A percentile compares a stretch with the other conserved stretches of the same genome.
Evolutionary conservation across 345 rosid species (phyloP).

Genomic region (Lepidium aucheri): DNA sequence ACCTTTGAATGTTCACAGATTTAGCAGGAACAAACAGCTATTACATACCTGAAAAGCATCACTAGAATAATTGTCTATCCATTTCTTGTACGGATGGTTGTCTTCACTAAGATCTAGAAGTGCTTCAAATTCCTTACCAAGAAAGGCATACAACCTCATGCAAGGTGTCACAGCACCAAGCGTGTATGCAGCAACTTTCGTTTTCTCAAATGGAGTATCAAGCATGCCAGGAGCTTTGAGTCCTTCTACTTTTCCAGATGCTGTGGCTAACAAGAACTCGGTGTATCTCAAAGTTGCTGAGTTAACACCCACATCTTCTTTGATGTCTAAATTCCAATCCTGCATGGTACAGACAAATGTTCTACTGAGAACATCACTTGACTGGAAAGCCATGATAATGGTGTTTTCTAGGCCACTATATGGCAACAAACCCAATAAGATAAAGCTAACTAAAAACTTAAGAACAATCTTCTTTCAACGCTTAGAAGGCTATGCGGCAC

Average conservation of each 20-base stretch:
- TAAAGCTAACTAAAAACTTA: neutral
- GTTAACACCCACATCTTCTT: constrained; percentile 43
- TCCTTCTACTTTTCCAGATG: constrained; percentile 94
- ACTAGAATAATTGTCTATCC: constrained; percentile 75
- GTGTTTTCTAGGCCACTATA: neutral
- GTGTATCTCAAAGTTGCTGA: constrained; percentile 72
- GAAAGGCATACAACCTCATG: constrained; percentile 85
- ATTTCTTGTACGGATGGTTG: constrained; percentile 71
- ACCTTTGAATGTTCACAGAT: neutral
- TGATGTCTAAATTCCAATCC: constrained; percentile 76
- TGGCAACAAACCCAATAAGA: neutral
- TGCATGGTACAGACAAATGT: constrained; percentile 25
- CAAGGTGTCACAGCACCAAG: constrained; percentile 96
- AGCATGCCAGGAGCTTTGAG: constrained; percentile 85
- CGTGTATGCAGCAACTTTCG: constrained; percentile 95
- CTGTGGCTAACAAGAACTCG: constrained; percentile 87
- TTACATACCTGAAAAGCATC: constrained; percentile 64
- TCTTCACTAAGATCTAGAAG: constrained; percentile 40
- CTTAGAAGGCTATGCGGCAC: neutral
- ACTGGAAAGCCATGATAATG: neutral
- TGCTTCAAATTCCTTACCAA: constrained; percentile 63
- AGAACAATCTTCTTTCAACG: neutral
- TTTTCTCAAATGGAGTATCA: constrained; percentile 93
- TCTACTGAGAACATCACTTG: neutral
- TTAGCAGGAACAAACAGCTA: constrained; percentile 1